phyloP scores from a whole-genome alignment of 2,329 filamentous ascomycete species.

The Epichloe typhina region DNA sequence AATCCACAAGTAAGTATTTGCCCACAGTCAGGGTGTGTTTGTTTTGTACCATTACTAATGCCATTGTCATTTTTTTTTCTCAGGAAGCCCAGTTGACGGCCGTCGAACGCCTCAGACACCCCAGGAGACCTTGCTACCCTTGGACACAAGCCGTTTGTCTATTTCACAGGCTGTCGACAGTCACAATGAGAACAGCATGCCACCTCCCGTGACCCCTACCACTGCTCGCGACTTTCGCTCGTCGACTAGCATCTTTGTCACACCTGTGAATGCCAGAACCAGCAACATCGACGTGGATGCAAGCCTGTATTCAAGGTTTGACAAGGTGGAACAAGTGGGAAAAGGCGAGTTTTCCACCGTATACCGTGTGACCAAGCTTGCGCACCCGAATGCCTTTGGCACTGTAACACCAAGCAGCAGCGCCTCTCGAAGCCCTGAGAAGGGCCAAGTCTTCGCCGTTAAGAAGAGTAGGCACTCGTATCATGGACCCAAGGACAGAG shows the following conservation, averaged over 20 bases:
- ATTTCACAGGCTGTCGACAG: slow-evolving; percentile 50
- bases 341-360: slow-evolving; percentile 90
- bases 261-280: slow-evolving; percentile 56
- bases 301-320: slow-evolving; percentile 61
- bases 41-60: slow-evolving; percentile 7
- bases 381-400: slow-evolving; percentile 22
- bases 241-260: slow-evolving; percentile 45
- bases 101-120: slow-evolving; percentile 65
- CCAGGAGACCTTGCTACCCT: slow-evolving; percentile 57
- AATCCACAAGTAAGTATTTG: slow-evolving; percentile 32
- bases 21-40: neutral
- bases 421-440: slow-evolving; percentile 38
- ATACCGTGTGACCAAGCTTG: slow-evolving; percentile 53
- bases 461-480: slow-evolving; percentile 84
- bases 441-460: slow-evolving; percentile 66
- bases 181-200: slow-evolving; percentile 22
- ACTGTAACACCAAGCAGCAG: slow-evolving; percentile 32
- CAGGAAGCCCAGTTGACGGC: slow-evolving; percentile 50
- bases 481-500: slow-evolving; percentile 65
- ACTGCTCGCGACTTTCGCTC: slow-evolving; percentile 37
- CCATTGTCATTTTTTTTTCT: neutral
- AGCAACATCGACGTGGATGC: slow-evolving; percentile 59
- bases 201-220: slow-evolving; percentile 69
- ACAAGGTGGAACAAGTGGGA: slow-evolving; percentile 67
- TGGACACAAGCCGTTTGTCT: slow-evolving; percentile 70